Evolutionary conservation across 2,329 filamentous ascomycete species (phyloP), one percentile per base, ranked within the genome.

Genomic region (Ophiostoma piceae): DNA sequence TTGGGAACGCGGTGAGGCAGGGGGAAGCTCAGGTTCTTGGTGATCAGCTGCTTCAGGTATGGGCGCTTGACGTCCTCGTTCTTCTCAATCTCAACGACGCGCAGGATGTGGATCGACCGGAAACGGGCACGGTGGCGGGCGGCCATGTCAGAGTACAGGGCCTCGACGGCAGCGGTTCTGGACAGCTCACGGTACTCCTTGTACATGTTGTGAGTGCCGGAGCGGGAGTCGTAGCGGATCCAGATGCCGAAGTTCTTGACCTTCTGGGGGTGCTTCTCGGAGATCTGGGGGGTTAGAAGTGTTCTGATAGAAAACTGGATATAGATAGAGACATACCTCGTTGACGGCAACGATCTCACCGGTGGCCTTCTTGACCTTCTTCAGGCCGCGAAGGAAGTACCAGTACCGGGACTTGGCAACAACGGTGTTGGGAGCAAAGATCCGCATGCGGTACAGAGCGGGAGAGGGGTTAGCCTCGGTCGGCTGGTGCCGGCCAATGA

Each of bases 161-260:
- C 85, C 85, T 98, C 92, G 79, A 98, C 94, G 76, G 95, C 95
- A 77, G 95, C 94, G 80, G 90, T 92, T 84, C 95, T 89, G 82
- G 92, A 94, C 88, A 98, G 92, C 88, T 98, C 95, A 82, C 95
- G 92, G 91, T 97, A 98, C 90, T 99, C 95, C 90, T 98, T 98
- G 92, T 99, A 99, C 95, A 99, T 99, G 91, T 99, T 99, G 93
- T 99, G 95, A 79, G 95, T 99, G 79, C 95, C 95, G 79, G 95
- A 98, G 84, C 95, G 94, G 74, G 96, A 99, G 87, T 99, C 94
- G 87, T 99, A 99, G 82, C 96, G 94, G 86, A 99, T 90, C 96
- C 96, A 99, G 89, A 99, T 90, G 83, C 95, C 95, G 83, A 99
- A 98, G 92, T 97, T 99, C 93, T 99, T 99, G 89, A 99, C 94